These are phyloP conservation scores for Dictyophora rubrovolvata DNA, from an alignment of 768 basidiomycete genomes.

Conservation along the genomic window DNA sequence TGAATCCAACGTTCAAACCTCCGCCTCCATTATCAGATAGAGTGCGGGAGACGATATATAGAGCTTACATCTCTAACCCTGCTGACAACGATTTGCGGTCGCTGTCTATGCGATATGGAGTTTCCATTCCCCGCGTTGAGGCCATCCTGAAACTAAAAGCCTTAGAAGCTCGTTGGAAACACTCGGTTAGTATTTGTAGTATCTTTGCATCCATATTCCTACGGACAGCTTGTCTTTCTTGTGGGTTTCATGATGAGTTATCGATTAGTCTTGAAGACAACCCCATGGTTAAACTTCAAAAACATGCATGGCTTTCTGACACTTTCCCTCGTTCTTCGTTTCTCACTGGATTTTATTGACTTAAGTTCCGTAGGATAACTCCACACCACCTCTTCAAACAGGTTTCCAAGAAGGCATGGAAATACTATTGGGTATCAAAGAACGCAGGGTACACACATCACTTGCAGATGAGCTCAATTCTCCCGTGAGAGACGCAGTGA, in stretches of 20 bases:
- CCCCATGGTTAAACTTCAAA: constrained; percentile 51
- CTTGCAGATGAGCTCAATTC: not conserved
- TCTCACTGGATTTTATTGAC: not conserved
- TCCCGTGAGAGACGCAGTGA: constrained; percentile 32
- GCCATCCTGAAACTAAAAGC: constrained; percentile 79
- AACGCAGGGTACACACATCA: not conserved
- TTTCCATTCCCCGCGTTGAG: constrained; percentile 71
- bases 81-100: constrained; percentile 42
- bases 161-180: constrained; percentile 57
- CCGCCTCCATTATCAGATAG: constrained; percentile 63
- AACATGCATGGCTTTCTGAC: constrained; percentile 33
- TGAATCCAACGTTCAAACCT: constrained; percentile 78
- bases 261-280: constrained; percentile 96
- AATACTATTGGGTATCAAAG: constrained; percentile 33
- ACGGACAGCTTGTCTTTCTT: constrained; percentile 19
- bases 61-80: constrained; percentile 50
- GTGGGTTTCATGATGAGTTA: constrained; percentile 42
- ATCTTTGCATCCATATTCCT: constrained; percentile 1
- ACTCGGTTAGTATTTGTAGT: constrained; percentile 39
- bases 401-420: constrained; percentile 83
- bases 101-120: constrained; percentile 50
- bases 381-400: constrained; percentile 64
- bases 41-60: constrained; percentile 47
- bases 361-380: constrained; percentile 6
- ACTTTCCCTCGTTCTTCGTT: constrained; percentile 7